Evolutionary conservation across 2,329 filamentous ascomycete genomes (phyloP), one percentile per base, ranked within the genome.

Genomic region (Dactylellina parvicollis): DNA sequence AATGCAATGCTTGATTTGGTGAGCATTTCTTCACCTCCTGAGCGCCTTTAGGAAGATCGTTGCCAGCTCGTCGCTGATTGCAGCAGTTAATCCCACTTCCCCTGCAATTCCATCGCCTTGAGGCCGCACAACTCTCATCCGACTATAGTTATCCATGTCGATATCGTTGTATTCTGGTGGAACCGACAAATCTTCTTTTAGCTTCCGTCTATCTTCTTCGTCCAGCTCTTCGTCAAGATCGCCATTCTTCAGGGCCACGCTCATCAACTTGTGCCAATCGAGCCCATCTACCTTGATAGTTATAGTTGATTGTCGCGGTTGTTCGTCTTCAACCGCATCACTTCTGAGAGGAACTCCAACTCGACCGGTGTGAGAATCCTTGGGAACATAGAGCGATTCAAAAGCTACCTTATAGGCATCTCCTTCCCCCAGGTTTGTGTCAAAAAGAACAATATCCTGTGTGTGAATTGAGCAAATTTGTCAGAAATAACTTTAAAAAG

Each of bases 391-490:
- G 18, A 72, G 30, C 5, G 26, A 42, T 8, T 59, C 30, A 7
- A 65, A 28, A 18, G 65, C 30, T 12, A 30, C 20, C 34, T 32
- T 20, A 14, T 72, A 72, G 1, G 59, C 59, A 8, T 65, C 59
- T 2, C 28, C 38, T 59, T 72, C 67, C 14, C 59, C 67, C 3
- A 34, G 42, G 20, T 28, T 46, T 1, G 26, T 59, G 36, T 64
- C 59, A 16, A 72, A 60, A 2, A 72, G n/a, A 9, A 64, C 36
- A n/a, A 64, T 54, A 36, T 72, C 52, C 67, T 72, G 28, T 28
- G 18, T 12, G 26, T 34, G 8, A 3, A 22, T 18, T 22, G n/a
- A 9, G 46, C 26, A 14, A 49, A 28, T 14, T 26, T 3, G 36
- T 12, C 26, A 26, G 16, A n/a, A 12, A 22, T 32, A 32, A 4